Base-by-base conservation (phyloP, 495 filamentous ascomycete genomes). In the Cairneyella variabilis region DNA sequence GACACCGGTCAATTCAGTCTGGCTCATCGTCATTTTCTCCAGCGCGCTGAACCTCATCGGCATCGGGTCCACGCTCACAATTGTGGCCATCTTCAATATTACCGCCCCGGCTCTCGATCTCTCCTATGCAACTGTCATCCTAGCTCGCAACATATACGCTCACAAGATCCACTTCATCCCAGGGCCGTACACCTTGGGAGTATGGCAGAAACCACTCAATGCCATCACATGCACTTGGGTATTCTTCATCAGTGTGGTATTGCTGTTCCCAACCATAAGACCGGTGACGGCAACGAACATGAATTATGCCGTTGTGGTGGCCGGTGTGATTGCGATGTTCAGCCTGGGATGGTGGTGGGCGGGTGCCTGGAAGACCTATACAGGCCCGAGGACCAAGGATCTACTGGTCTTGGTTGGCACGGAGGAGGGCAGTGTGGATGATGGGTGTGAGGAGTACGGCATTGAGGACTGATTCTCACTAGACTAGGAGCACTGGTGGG, bases 231-330 rank as follows among this genome's bases (percentile, higher is more conserved):
- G 85, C n/a, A 58, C 64, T 2, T 89, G 84, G 84, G 84, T 87
- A 3, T 42, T 73, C 32, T 84, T 88, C 61, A 87, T 89, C 51
- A 84, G 80, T 55, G 72, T 80, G 3, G 76, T 88, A 22, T 66
- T 89, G 40, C 83, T 88, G 67, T 86, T 85, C 70, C 85, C 85
- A 3, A 72, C 82, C 4, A 62, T 67, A 14, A 71, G 74, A 23
- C 85, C 85, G 21, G 70, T 89, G 8, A 89, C 84, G 2, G 55
- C 66, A 1, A 69, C 72, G 25, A 89, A 87, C 64, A 86, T 89
- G 78, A 88, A 88, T 54, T 88, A 88, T 60, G 84, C 80, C 1
- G 73, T 85, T 46, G 82, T 71, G 48, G 83, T 88, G 10, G 84
- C 76, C n/a, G 75, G 61, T 0, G 79, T 82, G 46, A 84, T 88